Conservation (phyloP, 2,329 filamentous ascomycete genomes). For the Blastomyces parvus region DNA sequence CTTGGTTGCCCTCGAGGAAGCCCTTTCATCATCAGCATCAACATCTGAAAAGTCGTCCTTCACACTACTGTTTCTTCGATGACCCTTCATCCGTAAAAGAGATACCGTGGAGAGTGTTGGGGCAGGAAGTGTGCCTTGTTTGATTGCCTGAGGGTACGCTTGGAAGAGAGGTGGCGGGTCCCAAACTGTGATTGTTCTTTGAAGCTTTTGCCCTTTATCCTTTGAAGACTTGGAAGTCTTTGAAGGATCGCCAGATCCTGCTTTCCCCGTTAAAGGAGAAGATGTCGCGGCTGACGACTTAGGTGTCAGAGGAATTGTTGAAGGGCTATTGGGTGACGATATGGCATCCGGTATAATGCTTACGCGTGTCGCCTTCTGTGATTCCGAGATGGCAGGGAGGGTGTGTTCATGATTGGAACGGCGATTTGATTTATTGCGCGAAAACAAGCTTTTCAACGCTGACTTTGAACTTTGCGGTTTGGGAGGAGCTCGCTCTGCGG, state of each 20-base stretch:
- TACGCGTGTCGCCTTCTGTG: constrained; percentile 14
- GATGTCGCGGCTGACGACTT: constrained; percentile 20
- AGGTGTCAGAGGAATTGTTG: constrained; percentile 22
- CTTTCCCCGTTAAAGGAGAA: constrained; percentile 19
- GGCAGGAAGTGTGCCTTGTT: constrained; percentile 60
- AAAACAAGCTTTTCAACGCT: constrained; percentile 30
- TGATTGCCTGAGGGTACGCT: constrained; percentile 74
- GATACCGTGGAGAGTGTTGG: constrained; percentile 59
- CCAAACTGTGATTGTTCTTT: constrained; percentile 39
- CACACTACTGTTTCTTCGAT: constrained; percentile 18
- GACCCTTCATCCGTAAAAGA: constrained; percentile 49
- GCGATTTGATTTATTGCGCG: constrained; percentile 28
- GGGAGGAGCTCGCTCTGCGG: constrained; percentile 21
- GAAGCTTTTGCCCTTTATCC: constrained; percentile 18
- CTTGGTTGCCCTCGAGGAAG: constrained; percentile 17
- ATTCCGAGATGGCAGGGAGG: constrained; percentile 28
- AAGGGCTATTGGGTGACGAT: constrained; percentile 21
- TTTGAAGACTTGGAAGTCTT: constrained; percentile 21
- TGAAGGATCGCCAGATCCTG: constrained; percentile 17
- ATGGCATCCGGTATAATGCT: constrained; percentile 14
- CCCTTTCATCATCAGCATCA: constrained; percentile 10
- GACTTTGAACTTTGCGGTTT: constrained; percentile 31
- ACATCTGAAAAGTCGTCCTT: constrained; percentile 16
- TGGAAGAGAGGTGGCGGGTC: constrained; percentile 71
- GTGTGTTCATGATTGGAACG: constrained; percentile 20